Base-by-base conservation (phyloP, 176 grass and related monocot species). In the Paspalum vaginatum region DNA sequence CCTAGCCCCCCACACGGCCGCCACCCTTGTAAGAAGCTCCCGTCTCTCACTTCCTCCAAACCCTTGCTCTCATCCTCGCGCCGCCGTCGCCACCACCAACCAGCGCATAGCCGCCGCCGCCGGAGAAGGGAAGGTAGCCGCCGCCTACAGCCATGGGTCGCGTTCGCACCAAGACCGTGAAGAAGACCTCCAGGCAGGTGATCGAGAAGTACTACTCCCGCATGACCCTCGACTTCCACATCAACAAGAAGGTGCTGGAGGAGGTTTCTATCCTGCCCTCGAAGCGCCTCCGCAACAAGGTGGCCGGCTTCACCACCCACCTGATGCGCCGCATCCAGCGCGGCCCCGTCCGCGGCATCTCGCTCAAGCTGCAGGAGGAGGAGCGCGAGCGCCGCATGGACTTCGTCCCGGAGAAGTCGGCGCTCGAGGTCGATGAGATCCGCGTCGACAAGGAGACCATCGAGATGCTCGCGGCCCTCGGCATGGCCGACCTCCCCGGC, bases 361-460 rank as follows among this genome's bases (percentile, higher is more conserved):
- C 94, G 8, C 91, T 97, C 48, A 91, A 97, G 85, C 86, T 97
- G 1, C 94, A 97, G 81, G 94, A 97, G 91, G 94, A 97, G 94
- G 94, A 97, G 86, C 91, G 91, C 12, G 91, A 97, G 91, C 86
- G 91, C 24, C 88, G 91, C 73, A 97, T 97, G 94, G 94, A 97
- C 79, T 97, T 97, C 86, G 91, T 97, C 8, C 94, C 94, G 4
- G 91, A 97, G 40, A 92, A 97, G 81, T 97, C 94, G 0, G 91
- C 88, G 16, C 74, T 97, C 41, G 92, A 97, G 91, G 81, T 93
- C 21, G 89, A 91, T 10, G 82, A 91, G 82, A 97, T 97, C 80
- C 48, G 79, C 39, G 91, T 97, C 68, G 94, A 97, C 78, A 93
- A 97, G 86, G 91, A 97, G 86, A 97, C 94, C 11, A 87, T 97